These are phyloP conservation scores for Apiotrichum domesticum DNA, from an alignment of 1,284 basidiomycete genomes.

Conservation along the genomic window DNA sequence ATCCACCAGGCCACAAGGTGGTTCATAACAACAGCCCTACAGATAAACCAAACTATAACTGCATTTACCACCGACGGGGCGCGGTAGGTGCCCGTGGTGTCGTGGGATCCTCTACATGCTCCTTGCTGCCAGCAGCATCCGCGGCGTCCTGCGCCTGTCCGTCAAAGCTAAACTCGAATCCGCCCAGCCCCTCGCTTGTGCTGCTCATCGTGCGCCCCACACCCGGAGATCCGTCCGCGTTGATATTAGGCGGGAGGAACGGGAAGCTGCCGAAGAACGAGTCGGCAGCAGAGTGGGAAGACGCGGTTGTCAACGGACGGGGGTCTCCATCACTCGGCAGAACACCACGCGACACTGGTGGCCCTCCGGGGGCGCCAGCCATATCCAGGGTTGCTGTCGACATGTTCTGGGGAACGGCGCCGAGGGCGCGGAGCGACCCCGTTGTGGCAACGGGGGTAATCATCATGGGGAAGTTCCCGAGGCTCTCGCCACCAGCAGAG, in stretches of 20 bases:
- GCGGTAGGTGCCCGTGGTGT: constrained; percentile 1
- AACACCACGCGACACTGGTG: neutral
- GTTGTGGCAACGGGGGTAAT: constrained; percentile 20
- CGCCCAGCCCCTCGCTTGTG: constrained; percentile 35
- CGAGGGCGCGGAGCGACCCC: neutral
- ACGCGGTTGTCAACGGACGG: constrained; percentile 14
- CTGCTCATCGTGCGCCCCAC: constrained; percentile 21
- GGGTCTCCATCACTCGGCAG: neutral
- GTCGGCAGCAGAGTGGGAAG: constrained; percentile 32
- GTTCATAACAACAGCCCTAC: neutral
- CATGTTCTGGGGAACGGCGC: constrained; percentile 8
- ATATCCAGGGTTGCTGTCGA: constrained; percentile 6
- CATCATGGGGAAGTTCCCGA: constrained; percentile 43
- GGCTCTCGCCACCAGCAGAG: constrained; percentile 36
- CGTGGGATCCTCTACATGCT: constrained; percentile 2
- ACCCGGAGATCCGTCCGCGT: constrained; percentile 13
- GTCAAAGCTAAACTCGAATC: constrained; percentile 39
- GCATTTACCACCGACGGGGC: neutral
- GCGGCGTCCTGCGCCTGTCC: neutral
- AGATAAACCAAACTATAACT: neutral
- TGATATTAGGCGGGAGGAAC: constrained; percentile 36
- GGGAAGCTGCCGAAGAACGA: constrained; percentile 42
- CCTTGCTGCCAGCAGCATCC: neutral
- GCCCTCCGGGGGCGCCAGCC: neutral
- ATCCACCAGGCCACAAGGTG: no score